Conservation (phyloP, 495 filamentous ascomycete genomes). For the Letharia lupina region DNA sequence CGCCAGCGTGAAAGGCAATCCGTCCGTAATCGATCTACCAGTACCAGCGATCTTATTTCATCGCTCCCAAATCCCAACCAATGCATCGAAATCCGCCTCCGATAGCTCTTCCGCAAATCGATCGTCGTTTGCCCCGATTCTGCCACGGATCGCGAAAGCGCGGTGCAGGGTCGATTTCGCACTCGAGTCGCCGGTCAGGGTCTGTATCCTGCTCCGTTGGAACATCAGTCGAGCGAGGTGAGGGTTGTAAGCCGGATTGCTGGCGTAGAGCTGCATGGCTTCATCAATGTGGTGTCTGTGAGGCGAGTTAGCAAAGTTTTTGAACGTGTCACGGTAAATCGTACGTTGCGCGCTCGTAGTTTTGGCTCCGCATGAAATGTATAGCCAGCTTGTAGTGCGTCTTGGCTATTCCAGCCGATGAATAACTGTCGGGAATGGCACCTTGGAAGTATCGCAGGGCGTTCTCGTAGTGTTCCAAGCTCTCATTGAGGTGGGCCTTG, state of each 20-base stretch:
- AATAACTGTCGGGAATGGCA: not conserved
- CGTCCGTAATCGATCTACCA: too few species aligned
- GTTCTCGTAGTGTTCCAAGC: not conserved
- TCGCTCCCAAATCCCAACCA: not conserved
- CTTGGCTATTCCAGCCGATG: not conserved
- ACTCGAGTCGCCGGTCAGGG: not conserved
- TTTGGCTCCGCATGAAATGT: not conserved
- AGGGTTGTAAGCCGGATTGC: not conserved
- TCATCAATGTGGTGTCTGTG: not conserved
- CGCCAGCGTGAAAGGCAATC: too few species aligned
- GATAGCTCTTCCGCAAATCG: not conserved
- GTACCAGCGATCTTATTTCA: not conserved
- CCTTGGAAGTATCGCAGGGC: not conserved
- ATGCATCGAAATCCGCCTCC: not conserved
- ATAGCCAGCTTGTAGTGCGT: constrained; percentile 3
- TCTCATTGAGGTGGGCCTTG: not conserved
- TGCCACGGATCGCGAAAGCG: not conserved
- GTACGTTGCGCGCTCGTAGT: not conserved
- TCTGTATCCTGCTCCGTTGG: not conserved
- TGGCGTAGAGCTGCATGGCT: not conserved
- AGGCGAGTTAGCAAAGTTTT: not conserved
- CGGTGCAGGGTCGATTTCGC: not conserved
- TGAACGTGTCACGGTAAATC: too few species aligned
- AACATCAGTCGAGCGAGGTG: not conserved
- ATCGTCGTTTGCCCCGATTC: not conserved